Evolutionary conservation across 495 filamentous ascomycete genomes (phyloP), one percentile per base, ranked within the genome.

Genomic region (Penicillium mononematosum): DNA sequence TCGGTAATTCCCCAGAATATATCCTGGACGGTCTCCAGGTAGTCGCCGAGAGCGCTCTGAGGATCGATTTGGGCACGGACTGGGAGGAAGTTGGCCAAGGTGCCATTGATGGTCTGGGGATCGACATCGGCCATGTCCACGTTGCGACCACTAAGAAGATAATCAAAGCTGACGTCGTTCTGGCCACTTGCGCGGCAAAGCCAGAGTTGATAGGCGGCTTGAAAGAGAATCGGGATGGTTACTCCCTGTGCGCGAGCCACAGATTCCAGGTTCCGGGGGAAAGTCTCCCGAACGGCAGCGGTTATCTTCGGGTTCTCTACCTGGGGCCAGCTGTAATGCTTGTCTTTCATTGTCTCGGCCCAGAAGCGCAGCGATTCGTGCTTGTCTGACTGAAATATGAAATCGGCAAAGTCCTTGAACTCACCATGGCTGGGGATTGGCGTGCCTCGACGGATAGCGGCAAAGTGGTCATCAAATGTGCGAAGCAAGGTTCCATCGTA

Each of bases 41-140:
- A 54, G 24, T 48, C 47, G 11, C 25, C 10, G 19, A 60, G 22
- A 38, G 45, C n/a, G 8, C 6, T 36, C 14, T 56, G 24, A 20
- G 38, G 27, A 24, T 56, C 53, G 46, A 60, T 11, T n/a, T 25
- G 17, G 2, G 53, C 51, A 14, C 64, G 61, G 16, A 67, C 27
- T 14, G 64, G 58, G 11, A 67, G 58, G 47, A 67, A 67, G 45
- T 67, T 67, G 20, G 61, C 61, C 29, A 34, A 50, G 24, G 48
- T 66, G 17, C 63, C 61, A 54, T 67, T 67, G 50, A 67, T 64
- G 53, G 44, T 48, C 45, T 67, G 61, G 11, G 64, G 64, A n/a
- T 58, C 55, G 58, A 38, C 44, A 34, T 58, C 55, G 46, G 20
- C 44, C 48, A 67, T 52, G 45, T 61, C 58, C 20, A 67, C 53